Conservation (phyloP, 2,329 filamentous ascomycete species). For the Fusarium citri region DNA sequence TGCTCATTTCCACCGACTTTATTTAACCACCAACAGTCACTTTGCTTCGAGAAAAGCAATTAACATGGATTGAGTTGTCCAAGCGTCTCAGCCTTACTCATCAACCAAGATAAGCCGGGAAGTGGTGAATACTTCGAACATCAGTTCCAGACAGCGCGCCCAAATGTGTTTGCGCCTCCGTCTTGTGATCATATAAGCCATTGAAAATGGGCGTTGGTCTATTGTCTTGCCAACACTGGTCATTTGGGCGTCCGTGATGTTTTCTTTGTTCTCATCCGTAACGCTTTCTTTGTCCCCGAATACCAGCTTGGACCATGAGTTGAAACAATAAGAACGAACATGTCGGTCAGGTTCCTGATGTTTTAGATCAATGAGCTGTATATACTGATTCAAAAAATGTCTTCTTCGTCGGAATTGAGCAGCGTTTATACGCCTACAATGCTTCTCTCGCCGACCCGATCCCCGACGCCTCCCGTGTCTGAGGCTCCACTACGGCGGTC, state of each 20-base stretch:
- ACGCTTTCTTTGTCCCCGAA: not conserved
- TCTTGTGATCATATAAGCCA: too few relatives aligned
- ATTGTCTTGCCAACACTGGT: not conserved
- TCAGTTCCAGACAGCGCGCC: too few relatives aligned
- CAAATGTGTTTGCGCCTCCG: too few relatives aligned
- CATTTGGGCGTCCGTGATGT: slow-evolving; percentile 11
- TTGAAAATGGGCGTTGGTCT: too few relatives aligned
- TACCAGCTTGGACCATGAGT: not conserved
- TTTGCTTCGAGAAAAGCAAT: too few relatives aligned
- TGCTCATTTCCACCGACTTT: too few relatives aligned
- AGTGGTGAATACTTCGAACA: too few relatives aligned
- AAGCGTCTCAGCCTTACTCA: too few relatives aligned
- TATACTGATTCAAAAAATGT: not conserved
- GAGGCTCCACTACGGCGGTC: slow-evolving; percentile 19
- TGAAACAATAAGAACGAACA: not conserved
- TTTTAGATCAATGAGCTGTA: not conserved
- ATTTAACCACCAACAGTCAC: too few relatives aligned
- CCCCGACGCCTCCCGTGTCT: slow-evolving; percentile 24
- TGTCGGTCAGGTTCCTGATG: not conserved
- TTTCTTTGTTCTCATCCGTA: slow-evolving; percentile 28
- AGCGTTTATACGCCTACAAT: not conserved
- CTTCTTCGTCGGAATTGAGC: not conserved
- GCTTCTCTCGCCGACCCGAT: slow-evolving; percentile 29
- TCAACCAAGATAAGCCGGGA: too few relatives aligned
- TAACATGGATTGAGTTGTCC: too few relatives aligned